Percentiles rank a stretch among this genome's conserved stretches.
These are phyloP conservation scores for Penicillium fuscoglaucum DNA, from an alignment of 2,329 filamentous ascomycete genomes.

Conservation along the genomic window DNA sequence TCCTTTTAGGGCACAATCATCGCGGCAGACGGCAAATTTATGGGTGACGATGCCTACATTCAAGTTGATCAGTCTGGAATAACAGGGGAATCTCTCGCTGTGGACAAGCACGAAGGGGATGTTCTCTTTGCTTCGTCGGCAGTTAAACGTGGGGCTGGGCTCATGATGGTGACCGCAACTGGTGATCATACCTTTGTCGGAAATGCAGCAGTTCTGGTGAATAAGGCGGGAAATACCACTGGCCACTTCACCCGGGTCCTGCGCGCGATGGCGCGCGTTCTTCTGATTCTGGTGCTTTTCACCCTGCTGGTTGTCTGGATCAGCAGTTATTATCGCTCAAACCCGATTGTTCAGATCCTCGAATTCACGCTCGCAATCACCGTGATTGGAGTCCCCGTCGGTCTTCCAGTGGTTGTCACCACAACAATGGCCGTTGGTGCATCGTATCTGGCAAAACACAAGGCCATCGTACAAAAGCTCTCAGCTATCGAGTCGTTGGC, in stretches of 20 bases:
- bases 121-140: slow-evolving; percentile 81
- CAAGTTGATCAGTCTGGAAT: slow-evolving; percentile 92
- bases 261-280: slow-evolving; percentile 78
- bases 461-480: slow-evolving; percentile 90
- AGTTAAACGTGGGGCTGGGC: slow-evolving; percentile 87
- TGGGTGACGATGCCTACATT: slow-evolving; percentile 79
- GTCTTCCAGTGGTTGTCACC: slow-evolving; percentile 89
- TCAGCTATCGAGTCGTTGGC: slow-evolving; percentile 89
- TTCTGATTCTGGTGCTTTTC: slow-evolving; percentile 76
- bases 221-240: slow-evolving; percentile 68
- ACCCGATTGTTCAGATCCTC: slow-evolving; percentile 74
- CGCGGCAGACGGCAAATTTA: slow-evolving; percentile 81
- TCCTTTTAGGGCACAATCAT: slow-evolving; percentile 71
- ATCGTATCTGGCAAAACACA: slow-evolving; percentile 86
- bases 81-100: slow-evolving; percentile 86
- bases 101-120: slow-evolving; percentile 82
- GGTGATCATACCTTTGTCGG: slow-evolving; percentile 91
- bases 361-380: slow-evolving; percentile 85
- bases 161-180: slow-evolving; percentile 77
- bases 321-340: slow-evolving; percentile 83
- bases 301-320: slow-evolving; percentile 84
- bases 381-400: slow-evolving; percentile 88
- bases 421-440: slow-evolving; percentile 95
- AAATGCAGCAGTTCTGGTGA: slow-evolving; percentile 82
- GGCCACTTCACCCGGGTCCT: slow-evolving; percentile 92